These are phyloP conservation scores for Schizonepeta tenuifolia DNA, from an alignment of 257 asterid genomes.

Conservation along the genomic window DNA sequence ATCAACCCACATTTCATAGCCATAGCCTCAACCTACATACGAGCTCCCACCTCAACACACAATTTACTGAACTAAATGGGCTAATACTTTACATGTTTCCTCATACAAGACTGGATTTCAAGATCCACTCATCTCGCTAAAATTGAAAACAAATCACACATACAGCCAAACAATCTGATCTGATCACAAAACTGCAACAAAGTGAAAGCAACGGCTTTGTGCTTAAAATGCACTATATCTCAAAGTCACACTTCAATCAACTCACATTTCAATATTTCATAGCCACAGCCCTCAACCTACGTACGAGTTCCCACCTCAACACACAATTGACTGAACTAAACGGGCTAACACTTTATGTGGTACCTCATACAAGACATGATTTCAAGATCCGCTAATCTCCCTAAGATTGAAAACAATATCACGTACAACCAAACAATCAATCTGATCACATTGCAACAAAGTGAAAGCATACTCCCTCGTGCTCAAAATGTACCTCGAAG, in stretches of 20 bases:
- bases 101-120: neutral
- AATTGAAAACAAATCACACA: neutral
- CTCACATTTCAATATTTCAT: too few species aligned
- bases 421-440: too few species aligned
- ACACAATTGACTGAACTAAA: too few species aligned
- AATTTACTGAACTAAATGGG: neutral
- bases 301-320: too few species aligned
- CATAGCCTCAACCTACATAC: neutral
- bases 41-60: neutral
- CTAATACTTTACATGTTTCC: neutral
- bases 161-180: neutral
- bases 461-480: neutral
- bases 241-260: too few species aligned
- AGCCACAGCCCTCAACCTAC: too few species aligned
- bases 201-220: too few species aligned
- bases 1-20: neutral
- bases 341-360: too few species aligned
- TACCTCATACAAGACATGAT: too few species aligned
- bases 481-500: neutral
- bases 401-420: too few species aligned
- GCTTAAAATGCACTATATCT: too few species aligned
- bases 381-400: too few species aligned
- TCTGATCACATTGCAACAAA: neutral
- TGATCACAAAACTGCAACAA: constrained; percentile 1
- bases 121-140: neutral